phyloP scores from a whole-genome alignment of 108 stramenopile species.

The Cyclotella kingstonii region DNA sequence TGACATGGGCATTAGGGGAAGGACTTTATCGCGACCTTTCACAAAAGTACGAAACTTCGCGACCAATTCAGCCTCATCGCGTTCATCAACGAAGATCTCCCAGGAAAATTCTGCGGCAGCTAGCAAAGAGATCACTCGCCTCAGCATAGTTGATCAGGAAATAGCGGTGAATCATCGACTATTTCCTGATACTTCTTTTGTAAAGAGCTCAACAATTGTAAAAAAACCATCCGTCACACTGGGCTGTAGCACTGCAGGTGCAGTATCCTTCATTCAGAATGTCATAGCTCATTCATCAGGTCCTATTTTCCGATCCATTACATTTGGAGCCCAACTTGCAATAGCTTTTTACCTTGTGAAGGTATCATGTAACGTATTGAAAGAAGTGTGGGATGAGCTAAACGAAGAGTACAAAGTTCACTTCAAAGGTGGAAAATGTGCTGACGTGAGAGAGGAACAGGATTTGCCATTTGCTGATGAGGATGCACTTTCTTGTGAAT shows the following conservation, averaged over 20 bases:
- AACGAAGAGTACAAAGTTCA: slow-evolving; percentile 17
- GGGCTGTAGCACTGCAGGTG: neutral
- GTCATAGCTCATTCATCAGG: slow-evolving; percentile 1
- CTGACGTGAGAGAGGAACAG: slow-evolving; percentile 39
- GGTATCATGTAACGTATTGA: slow-evolving; percentile 22
- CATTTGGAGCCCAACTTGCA: slow-evolving; percentile 21
- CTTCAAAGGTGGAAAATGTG: neutral
- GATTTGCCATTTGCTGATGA: slow-evolving; percentile 34
- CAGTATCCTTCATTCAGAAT: slow-evolving; percentile 12
- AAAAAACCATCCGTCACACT: neutral
- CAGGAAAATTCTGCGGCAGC: neutral
- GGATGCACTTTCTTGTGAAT: neutral
- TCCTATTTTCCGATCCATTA: slow-evolving; percentile 15
- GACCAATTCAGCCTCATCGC: too few relatives aligned
- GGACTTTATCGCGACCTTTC: too few relatives aligned
- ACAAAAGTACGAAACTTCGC: too few relatives aligned
- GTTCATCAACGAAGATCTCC: too few relatives aligned
- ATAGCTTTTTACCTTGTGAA: slow-evolving; percentile 22
- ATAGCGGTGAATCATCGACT: neutral
- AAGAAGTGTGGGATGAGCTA: slow-evolving; percentile 41
- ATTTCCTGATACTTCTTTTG: neutral
- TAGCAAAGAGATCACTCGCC: neutral
- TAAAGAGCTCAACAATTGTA: neutral
- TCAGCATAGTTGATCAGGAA: neutral
- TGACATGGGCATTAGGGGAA: too few relatives aligned